A percentile compares a stretch with the other conserved stretches of the same genome.
phyloP scores from a whole-genome alignment of 2,329 filamentous ascomycete genomes.

The Phaeosphaeria sp. region DNA sequence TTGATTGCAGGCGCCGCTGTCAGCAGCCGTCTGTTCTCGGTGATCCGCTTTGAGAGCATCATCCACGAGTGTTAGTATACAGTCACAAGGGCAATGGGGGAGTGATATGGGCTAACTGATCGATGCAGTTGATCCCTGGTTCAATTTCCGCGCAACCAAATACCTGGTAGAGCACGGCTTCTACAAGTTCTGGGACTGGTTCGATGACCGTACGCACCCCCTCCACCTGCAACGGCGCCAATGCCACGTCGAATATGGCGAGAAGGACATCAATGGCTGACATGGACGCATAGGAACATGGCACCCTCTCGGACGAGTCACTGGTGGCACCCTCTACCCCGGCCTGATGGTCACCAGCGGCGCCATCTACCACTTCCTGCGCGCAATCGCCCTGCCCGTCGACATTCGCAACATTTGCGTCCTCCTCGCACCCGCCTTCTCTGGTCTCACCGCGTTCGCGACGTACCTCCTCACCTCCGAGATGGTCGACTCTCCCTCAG shows the following conservation, averaged over 20 bases:
- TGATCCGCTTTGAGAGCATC: slow-evolving; percentile 99
- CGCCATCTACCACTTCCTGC: slow-evolving; percentile 92
- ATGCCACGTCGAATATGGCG: slow-evolving; percentile 5
- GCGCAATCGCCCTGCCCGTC: slow-evolving; percentile 86
- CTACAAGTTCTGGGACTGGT: slow-evolving; percentile 99
- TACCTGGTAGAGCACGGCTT: slow-evolving; percentile 97
- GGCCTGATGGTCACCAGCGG: slow-evolving; percentile 99
- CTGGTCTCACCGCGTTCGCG: slow-evolving; percentile 89
- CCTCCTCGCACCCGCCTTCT: slow-evolving; percentile 91
- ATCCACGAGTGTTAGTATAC: slow-evolving; percentile 95
- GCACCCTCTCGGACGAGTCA: slow-evolving; percentile 98
- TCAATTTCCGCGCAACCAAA: slow-evolving; percentile 98
- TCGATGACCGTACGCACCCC: slow-evolving; percentile 80
- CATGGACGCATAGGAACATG: slow-evolving; percentile 72
- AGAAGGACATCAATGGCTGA: slow-evolving; percentile 20
- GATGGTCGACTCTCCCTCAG: slow-evolving; percentile 94
- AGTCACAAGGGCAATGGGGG: slow-evolving; percentile 5
- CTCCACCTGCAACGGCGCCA: neutral
- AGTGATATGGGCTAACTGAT: slow-evolving; percentile 32
- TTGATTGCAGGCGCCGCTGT: slow-evolving; percentile 92
- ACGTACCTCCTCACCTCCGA: slow-evolving; percentile 96
- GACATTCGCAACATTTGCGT: slow-evolving; percentile 99
- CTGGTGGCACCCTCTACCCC: slow-evolving; percentile 97
- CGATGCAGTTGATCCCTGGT: slow-evolving; percentile 92
- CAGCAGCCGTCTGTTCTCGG: slow-evolving; percentile 94